Conservation (phyloP, 495 filamentous ascomycete species). For the Aspergillus sclerotiicarbonarius region DNA sequence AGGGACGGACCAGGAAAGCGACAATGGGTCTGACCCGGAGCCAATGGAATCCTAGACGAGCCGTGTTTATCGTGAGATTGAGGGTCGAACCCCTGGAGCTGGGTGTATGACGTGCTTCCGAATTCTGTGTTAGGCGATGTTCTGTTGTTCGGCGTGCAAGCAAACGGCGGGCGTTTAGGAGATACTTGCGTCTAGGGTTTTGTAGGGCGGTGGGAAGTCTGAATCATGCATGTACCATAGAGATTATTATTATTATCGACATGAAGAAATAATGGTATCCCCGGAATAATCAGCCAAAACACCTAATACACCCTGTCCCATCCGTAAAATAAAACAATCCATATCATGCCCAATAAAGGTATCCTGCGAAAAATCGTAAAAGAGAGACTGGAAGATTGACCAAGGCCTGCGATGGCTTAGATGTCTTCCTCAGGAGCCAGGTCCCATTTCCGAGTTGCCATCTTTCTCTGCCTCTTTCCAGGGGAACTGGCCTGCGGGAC, state of each 20-base stretch:
- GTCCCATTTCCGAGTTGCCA: constrained; percentile 57
- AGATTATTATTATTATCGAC: background rate
- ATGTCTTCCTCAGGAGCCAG: constrained; percentile 54
- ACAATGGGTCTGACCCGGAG: background rate
- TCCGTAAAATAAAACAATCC: background rate
- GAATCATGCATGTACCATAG: background rate
- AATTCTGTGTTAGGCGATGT: background rate
- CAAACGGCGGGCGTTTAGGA: background rate
- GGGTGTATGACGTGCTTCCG: background rate
- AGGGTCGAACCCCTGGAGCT: background rate
- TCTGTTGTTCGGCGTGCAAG: background rate
- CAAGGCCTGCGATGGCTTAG: constrained; percentile 14
- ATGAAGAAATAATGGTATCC: background rate
- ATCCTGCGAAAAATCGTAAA: background rate
- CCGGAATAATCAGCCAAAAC: background rate
- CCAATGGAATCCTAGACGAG: constrained; percentile 4
- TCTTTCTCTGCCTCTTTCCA: constrained; percentile 50
- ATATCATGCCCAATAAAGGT: background rate
- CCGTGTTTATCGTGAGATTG: background rate
- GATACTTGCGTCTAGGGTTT: background rate
- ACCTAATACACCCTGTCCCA: background rate
- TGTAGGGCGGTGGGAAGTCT: background rate
- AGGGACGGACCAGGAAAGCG: constrained; percentile 9
- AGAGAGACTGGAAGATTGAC: background rate
- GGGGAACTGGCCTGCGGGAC: constrained; percentile 29